Base-by-base conservation (phyloP, 2,329 filamentous ascomycete genomes). In the Immersiporthe knoxdaviesiana region DNA sequence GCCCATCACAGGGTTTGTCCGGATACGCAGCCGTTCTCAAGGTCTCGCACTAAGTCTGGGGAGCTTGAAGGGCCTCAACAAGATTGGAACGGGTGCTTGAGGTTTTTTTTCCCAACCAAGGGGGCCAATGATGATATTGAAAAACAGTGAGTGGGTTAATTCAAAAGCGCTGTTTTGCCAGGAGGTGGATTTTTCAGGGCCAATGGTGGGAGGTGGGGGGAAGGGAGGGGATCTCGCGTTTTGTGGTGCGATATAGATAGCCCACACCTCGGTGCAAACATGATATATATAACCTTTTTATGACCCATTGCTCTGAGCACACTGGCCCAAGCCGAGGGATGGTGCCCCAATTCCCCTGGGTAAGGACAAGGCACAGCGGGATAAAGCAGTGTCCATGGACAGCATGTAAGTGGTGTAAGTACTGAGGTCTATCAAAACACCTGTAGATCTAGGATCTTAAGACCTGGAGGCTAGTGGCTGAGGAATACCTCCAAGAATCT, bases 21-120 rank as follows among this genome's bases (percentile, higher is more conserved):
- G 96, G 79, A 99, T 99, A 88, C 90, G 96, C 82, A 97, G 94
- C 84, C 91, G 96, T 78, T 97, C 94, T 50, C 96, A 99, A 83
- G 96, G 96, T 63, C 84, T 99, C 77, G 96, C 96, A 14, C 84
- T 99, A 74, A 97, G 95, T 82, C 84, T 99, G 73, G 96, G 96
- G 41, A 97, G 93, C 63, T 84, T 99, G 76, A 99, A 98, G 84
- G 96, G 96, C 1, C 84, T 99, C 72, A 97, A 94, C 84, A 96
- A 95, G 82, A 90, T 91, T 75, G 88, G 86, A 69, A 82, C 82
- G 41, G 76, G 78, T 41, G 80, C 79, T 66, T 80, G 70, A 74
- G 35, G 32, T 37, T 47, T 35, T 37, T 47, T n/a, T n/a, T n/a
- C n/a, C n/a, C n/a, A n/a, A n/a, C 27, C 32, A 63, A 11, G 3